Evolutionary conservation across 2,329 filamentous ascomycete genomes (phyloP), one percentile per base, ranked within the genome.

Genomic region (Gnomoniopsis smithogilvyi): DNA sequence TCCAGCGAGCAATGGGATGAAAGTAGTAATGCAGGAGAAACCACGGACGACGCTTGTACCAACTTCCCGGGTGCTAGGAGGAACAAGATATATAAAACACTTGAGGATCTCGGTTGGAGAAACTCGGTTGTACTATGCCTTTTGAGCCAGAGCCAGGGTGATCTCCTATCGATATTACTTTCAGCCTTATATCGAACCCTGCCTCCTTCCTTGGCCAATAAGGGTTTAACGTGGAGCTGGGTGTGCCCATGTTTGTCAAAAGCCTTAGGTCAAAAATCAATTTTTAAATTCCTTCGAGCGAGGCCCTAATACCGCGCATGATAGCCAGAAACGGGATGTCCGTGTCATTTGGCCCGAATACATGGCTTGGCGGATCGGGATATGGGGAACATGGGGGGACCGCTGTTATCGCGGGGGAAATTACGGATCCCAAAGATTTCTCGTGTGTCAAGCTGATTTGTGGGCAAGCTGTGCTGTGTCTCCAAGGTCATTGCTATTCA

Each of bases 231-330:
- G 14, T 14, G 14, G 36, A 26, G 51, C 54, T 45, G 46, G 59
- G 54, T 26, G 24, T 24, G 36, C 38, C 54, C 59, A 61, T 53
- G 49, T 61, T 57, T 54, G 54, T 57, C 54, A 50, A 38, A 47
- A 38, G 15, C 36, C 34, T 58, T 61, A 57, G 21, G 48, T 43
- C 30, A 34, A 15, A n/a, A 19, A 21, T 36, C 34, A 24, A 12
- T 11, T 15, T 38, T 33, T 54, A 36, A 43, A 36, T 46, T 41
- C 22, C n/a, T 24, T 21, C 24, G 15, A 30, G 47, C 11, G 19
- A 24, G 24, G 21, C 19, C 22, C 15, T 11, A 3, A 17, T 46
- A 22, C 14, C 15, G n/a, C 26, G 38, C 17, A 43, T 17, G 47
- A 60, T 54, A 38, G 12, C 34, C 50, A 30, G 47, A 22, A 41